Conservation (phyloP, 495 filamentous ascomycete genomes). For the Xylaria telfairii region DNA sequence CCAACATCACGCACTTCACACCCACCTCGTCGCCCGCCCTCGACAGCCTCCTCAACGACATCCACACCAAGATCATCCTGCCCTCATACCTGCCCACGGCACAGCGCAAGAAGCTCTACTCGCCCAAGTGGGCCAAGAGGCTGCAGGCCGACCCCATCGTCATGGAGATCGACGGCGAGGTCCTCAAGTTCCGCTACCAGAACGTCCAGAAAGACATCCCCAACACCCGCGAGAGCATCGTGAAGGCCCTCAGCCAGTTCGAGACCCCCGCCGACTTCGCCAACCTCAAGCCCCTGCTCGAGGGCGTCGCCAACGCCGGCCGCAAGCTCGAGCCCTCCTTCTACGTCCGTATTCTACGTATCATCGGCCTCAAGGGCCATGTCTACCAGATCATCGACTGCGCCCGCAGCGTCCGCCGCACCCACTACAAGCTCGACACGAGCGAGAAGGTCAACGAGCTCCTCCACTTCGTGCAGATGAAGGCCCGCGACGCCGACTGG, state of each 20-base stretch:
- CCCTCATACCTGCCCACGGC: slow-evolving; percentile 62
- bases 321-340: slow-evolving; percentile 38
- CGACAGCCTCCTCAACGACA: slow-evolving; percentile 50
- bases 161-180: slow-evolving; percentile 65
- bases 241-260: slow-evolving; percentile 56
- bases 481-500: slow-evolving; percentile 53
- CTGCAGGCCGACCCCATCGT: slow-evolving; percentile 65
- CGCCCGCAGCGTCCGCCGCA: slow-evolving; percentile 52
- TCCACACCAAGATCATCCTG: slow-evolving; percentile 70
- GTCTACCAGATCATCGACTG: slow-evolving; percentile 60
- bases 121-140: slow-evolving; percentile 52
- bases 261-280: slow-evolving; percentile 61
- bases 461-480: slow-evolving; percentile 58
- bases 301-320: slow-evolving; percentile 57
- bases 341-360: slow-evolving; percentile 51
- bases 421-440: slow-evolving; percentile 56
- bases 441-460: slow-evolving; percentile 50
- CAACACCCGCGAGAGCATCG: slow-evolving; percentile 44
- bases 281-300: slow-evolving; percentile 64
- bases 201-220: slow-evolving; percentile 43
- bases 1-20: slow-evolving; percentile 39
- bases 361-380: slow-evolving; percentile 44
- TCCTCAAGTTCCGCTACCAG: slow-evolving; percentile 60
- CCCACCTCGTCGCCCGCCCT: slow-evolving; percentile 44
- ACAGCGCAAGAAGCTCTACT: slow-evolving; percentile 63